Evolutionary conservation across 2,329 filamentous ascomycete species (phyloP), one percentile per base, ranked within the genome.

Genomic region (Colletotrichum somersetense): DNA sequence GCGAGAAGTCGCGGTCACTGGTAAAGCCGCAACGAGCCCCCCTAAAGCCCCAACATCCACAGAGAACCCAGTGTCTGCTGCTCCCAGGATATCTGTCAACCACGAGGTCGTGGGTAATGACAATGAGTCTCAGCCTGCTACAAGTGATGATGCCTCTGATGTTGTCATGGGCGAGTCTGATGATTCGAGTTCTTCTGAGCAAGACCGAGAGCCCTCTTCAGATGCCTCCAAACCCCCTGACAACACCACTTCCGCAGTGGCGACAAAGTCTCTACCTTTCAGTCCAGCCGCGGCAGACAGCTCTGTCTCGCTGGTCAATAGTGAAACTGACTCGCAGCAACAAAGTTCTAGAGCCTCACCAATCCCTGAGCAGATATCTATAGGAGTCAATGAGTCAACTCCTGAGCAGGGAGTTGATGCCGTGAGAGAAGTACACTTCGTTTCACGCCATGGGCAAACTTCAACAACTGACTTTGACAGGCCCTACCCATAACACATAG

Each of bases 171-270:
- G 63, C 23, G 74, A 74, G 42, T 66, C 67, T 20, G 62, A 71
- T 35, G 55, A 48, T n/a, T 55, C 59, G 10, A 56, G 46, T 59
- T 71, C 70, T 50, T 61, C 75, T 1, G 75, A 77, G 53, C 66
- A 62, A 20, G 76, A 75, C n/a, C 59, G 71, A 52, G 56, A 67
- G 26, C 50, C 44, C 18, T 76, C 71, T 33, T 87, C 87, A 2
- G 88, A 90, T 71, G 85, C 81, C 61, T 89, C 90, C 75, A 88
- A 91, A 74, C 88, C 88, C 59, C 87, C 87, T 23, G 85, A 85
- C 66, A 82, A 81, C 5, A 73, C 56, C 69, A 46, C 33, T 23
- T 76, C 73, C 33, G 87, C 86, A 2, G 88, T 89, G 71, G 84
- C 81, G 61, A 89, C 90, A 75, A 87, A 91, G 74, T 88, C 89